These are phyloP conservation scores for Marchantia polymorpha DNA, from an alignment of 225 moss, liverwort and hornwort species.

Conservation along the genomic window DNA sequence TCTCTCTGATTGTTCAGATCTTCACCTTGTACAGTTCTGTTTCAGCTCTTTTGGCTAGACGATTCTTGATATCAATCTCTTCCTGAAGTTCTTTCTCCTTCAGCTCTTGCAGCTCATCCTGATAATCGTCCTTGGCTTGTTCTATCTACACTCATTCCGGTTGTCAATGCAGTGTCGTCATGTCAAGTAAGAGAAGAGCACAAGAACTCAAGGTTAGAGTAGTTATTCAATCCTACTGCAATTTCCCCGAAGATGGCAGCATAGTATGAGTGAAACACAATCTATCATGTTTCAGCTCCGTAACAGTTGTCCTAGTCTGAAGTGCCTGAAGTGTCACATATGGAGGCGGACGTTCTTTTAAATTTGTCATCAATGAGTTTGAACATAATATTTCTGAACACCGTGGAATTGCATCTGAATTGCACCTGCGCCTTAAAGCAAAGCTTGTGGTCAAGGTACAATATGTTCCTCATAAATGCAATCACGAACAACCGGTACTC, in stretches of 20 bases:
- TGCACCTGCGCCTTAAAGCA: constrained; percentile 68
- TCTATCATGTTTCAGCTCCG: no score
- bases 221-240: no score
- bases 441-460: constrained; percentile 90
- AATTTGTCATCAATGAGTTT: not conserved
- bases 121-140: constrained; percentile 72
- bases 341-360: no score
- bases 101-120: constrained; percentile 79
- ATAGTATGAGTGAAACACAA: no score
- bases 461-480: constrained; percentile 67
- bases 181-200: no score
- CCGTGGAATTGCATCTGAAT: constrained; percentile 35
- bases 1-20: not conserved
- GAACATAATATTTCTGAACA: not conserved
- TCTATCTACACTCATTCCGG: constrained; percentile 43
- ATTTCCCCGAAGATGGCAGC: no score
- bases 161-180: not conserved
- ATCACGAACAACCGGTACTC: constrained; percentile 76
- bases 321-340: no score
- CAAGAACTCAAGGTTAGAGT: no score
- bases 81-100: constrained; percentile 62
- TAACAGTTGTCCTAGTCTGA: no score
- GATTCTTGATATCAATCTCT: constrained; percentile 50
- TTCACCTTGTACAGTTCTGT: constrained; percentile 49
- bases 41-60: constrained; percentile 50